Evolutionary conservation across 2,329 filamentous ascomycete species (phyloP), one percentile per base, ranked within the genome.

Genomic region (Aciculosporium take): DNA sequence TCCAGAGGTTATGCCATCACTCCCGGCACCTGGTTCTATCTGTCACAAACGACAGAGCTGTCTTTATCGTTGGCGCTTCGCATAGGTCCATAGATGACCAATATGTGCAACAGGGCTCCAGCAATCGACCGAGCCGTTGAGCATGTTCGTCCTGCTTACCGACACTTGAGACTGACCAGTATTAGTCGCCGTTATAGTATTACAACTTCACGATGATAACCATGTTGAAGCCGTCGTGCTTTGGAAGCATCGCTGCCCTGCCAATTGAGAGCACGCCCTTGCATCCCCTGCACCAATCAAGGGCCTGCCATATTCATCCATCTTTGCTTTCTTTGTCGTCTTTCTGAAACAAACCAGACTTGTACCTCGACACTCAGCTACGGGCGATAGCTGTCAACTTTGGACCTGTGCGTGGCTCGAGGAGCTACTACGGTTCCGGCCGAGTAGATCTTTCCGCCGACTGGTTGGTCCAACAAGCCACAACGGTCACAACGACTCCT

Each of bases 371-470:
- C n/a, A 24, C 23, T 10, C 21, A 28, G 18, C 23, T n/a, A 20
- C 29, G 7, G 15, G 17, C 17, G n/a, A 9, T 7, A 18, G 5
- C 28, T 17, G n/a, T 33, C 40, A 42, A 33, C 24, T 33, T 29
- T 23, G 7, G 15, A 13, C 17, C 24, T 12, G 10, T 35, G 4
- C 5, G n/a, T 37, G 27, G 15, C 15, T 31, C 21, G 37, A 21
- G 25, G 41, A 42, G 28, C 38, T 39, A 32, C 23, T 36, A 38
- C 27, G 29, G 33, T 48, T 35, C 46, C 48, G 42, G 42, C 37
- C 40, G 38, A 42, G 47, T 49, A 44, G 45, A 45, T 41, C 42
- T 39, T 40, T 34, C 38, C 45, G 43, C 39, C 43, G 45, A 48
- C 31, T 44, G 46, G 46, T 40, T 42, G 41, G 36, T 41, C 32